These are phyloP conservation scores for Cryphonectria nitschkei DNA, from an alignment of 2,329 filamentous ascomycete genomes.

Conservation along the genomic window DNA sequence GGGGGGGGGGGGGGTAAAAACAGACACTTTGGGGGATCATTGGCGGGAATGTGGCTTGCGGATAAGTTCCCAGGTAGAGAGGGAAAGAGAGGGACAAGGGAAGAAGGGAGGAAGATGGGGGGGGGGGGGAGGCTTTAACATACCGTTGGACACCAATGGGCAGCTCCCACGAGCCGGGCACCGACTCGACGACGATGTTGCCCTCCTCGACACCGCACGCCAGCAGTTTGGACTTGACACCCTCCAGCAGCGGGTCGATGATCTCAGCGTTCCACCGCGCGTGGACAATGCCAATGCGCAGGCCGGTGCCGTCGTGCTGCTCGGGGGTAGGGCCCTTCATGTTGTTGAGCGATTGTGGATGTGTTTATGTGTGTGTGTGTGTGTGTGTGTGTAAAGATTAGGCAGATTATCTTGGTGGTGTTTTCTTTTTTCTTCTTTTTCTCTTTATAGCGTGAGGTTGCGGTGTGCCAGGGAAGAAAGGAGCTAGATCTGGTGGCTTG, in stretches of 20 bases:
- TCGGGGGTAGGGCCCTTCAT: slow-evolving; percentile 61
- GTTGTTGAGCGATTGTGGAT: slow-evolving; percentile 44
- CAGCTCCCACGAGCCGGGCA: slow-evolving; percentile 93
- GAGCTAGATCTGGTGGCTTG: not conserved
- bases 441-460: not conserved
- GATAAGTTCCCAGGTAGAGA: not conserved
- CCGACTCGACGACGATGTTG: slow-evolving; percentile 87
- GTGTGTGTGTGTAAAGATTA: not conserved
- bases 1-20: too few species aligned
- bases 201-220: slow-evolving; percentile 80
- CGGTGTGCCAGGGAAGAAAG: not conserved
- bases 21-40: too few species aligned
- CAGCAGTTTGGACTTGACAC: slow-evolving; percentile 77
- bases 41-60: too few species aligned
- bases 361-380: slow-evolving; percentile 38
- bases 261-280: slow-evolving; percentile 92
- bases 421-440: not conserved
- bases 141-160: slow-evolving; percentile 88
- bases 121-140: slow-evolving; percentile 31
- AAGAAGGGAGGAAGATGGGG: not conserved
- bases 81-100: not conserved
- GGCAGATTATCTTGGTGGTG: not conserved
- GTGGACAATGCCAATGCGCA: slow-evolving; percentile 94
- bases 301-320: slow-evolving; percentile 67
- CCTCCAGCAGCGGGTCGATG: slow-evolving; percentile 82